phyloP scores from a whole-genome alignment of 345 rosid genomes.

The Brassica cretica region DNA sequence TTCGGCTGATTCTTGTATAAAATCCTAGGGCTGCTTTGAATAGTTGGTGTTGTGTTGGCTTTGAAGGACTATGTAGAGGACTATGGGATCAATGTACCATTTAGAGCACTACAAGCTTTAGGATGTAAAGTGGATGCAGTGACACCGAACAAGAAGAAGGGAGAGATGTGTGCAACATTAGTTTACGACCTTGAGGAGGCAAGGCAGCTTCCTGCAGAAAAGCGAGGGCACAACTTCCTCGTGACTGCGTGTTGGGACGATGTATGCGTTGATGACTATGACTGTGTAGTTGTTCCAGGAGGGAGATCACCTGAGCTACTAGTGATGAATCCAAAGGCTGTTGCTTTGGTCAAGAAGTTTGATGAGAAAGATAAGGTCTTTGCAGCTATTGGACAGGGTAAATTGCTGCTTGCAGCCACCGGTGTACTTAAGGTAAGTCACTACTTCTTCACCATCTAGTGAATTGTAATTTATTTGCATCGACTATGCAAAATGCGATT shows the following conservation, averaged over 20 bases:
- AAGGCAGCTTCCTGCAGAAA: conserved; percentile 46
- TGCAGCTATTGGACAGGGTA: conserved; percentile 54
- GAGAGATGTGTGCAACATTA: conserved; percentile 47
- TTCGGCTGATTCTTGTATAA: neutral
- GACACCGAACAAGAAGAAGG: conserved; percentile 50
- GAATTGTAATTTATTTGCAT: conserved; percentile 2
- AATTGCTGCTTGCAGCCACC: conserved; percentile 51
- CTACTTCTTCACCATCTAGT: neutral
- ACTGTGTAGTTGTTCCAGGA: conserved; percentile 52
- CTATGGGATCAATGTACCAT: conserved; percentile 52
- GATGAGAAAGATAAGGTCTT: conserved; percentile 43
- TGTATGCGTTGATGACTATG: conserved; percentile 42
- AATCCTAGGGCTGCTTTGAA: neutral
- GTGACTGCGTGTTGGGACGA: conserved; percentile 49
- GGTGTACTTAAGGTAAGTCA: conserved; percentile 44
- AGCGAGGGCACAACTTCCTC: conserved; percentile 50
- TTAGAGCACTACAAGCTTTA: conserved; percentile 49
- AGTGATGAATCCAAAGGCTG: conserved; percentile 48
- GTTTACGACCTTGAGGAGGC: conserved; percentile 50
- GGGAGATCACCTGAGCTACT: conserved; percentile 55
- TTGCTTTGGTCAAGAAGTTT: conserved; percentile 45
- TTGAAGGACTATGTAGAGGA: conserved; percentile 57
- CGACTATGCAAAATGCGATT: neutral
- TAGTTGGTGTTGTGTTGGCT: conserved; percentile 4
- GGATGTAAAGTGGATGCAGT: conserved; percentile 54